Evolutionary conservation across 768 basidiomycete genomes (phyloP), one percentile per base, ranked within the genome.

Genomic region (Boletellus emodensis): DNA sequence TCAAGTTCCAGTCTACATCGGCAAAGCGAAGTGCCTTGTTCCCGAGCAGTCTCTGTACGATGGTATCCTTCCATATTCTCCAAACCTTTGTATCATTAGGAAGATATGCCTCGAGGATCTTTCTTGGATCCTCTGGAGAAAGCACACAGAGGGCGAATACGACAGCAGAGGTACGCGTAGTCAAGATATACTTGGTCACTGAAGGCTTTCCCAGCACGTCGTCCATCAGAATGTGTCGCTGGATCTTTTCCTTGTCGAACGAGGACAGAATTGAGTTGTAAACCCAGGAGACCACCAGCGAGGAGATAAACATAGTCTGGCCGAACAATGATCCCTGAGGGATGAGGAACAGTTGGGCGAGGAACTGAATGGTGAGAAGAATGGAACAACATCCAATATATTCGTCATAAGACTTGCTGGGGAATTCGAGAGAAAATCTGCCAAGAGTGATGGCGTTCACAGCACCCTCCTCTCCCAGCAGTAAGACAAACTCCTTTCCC

Each of bases 381-480:
- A 52, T 1, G 17, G 68, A 64, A 14, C 61, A 64, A 36, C 54
- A 43, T 2, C 61, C 54, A 13, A 67, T 22, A 22, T 44, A 46
- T 10, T 39, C 26, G 49, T 51, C 53, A 2, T 59, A 54, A 3
- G 37, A 12, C 10, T 43, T 34, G 13, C 55, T 53, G 7, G 49
- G 36, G 46, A 65, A 62, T 8, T 57, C 45, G 32, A 71, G 59
- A n/a, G 49, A 36, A 44, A 71, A 59, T 6, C 6, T 40, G 22
- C 65, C 68, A 9, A 58, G 60, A 1, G 64, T 70, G 34, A 71
- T 56, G 9, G 60, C 44, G 24, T 66, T 68, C 14, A 70, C 63
- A 0, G 54, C 61, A 17, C 54, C 43, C 35, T 70, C 70, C 2
- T 53, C 28, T 6, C 69, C 69, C 45, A 33, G 59, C 40, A 71